Evolutionary conservation across 2,329 filamentous ascomycete species (phyloP), one percentile per base, ranked within the genome.

Genomic region (Fusarium subglutinans): DNA sequence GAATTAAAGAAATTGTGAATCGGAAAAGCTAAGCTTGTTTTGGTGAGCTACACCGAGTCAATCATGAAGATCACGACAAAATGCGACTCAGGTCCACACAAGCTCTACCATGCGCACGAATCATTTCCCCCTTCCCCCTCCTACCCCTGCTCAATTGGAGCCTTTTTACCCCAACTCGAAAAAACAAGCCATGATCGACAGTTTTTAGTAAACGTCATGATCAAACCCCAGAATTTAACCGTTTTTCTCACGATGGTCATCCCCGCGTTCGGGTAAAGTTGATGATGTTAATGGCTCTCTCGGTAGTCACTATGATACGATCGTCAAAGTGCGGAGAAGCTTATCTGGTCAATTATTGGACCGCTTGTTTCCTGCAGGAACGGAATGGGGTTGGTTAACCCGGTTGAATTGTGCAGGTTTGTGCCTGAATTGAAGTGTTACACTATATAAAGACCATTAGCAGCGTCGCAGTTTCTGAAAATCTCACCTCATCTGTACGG

Each of bases 311-410:
- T 26, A 48, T 67, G 67, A 56, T 54, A 61, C 47, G 51, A 74
- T 74, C 63, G 38, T 24, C 63, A 56, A 56, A 63, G 54, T 74
- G 71, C 67, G 72, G 71, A 74, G 71, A 74, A 54, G 55, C n/a
- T 44, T n/a, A 48, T 14, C 6, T 8, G 12, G 8, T 8, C 6
- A 53, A 10, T 48, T 17, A 74, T 74, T 74, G 72, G 72, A 41
- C 71, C 72, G 72, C 71, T 74, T 74, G 55, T 26, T n/a, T 64
- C 18, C 50, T 30, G 37, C 35, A 51, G 55, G 62, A 56, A 30
- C 54, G 18, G 26, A 17, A 50, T 15, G n/a, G 7, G 38, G 33
- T 9, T 62, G 38, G 33, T 33, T 6, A 66, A 50, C 43, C 62
- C 66, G 62, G 66, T 35, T 47, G 51, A 53, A 62, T 41, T 30